Evolutionary conservation across 305 asterid genomes (phyloP), one percentile per base, ranked within the genome.

Genomic region (Fraxinus angustifolia): DNA sequence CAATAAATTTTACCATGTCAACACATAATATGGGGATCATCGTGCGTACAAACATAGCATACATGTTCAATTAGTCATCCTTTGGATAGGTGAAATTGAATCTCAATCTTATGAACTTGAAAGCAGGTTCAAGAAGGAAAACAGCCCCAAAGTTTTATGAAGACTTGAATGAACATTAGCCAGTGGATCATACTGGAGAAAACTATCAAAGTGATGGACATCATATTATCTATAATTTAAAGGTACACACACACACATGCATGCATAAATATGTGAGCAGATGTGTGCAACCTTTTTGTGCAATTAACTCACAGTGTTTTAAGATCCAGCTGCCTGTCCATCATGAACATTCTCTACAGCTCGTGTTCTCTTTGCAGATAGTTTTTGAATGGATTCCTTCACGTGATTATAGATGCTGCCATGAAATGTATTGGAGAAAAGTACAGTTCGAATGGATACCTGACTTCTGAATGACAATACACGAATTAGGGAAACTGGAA

Each of bases 381-480:
- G 70, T 75, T 79, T 80, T 67, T 73, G 58, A 7, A 82, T 82
- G 81, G 84, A 86, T 83, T 84, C 88, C 71, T 26, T 60, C 42
- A 68, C 87, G 42, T 86, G 89, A 79, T 88, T 88, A 84, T 88
- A 90, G 81, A 82, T 88, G 89, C 93, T 90, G 91, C 42, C 60
- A 76, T 3, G 23, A 19, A 78, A 83, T 7, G 4, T 78, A 50
- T 73, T 73, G 6, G 14, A 80, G 19, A 36, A 42, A 77, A 60
- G n/a, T 6, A 65, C 8, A 19, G 79, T 73, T 56, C 75, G 60
- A 78, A n/a, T 36, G 14, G 56, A 72, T 40, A 60, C 19, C 40
- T 53, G 31, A 58, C 70, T 58, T 58, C 31, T 7, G 30, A 58
- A 58, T 21, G 12, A 19, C 31, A 58, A 58, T 58, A 58, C 70